Base-by-base conservation (phyloP, 345 rosid genomes). In the Psidium friedrichsthalianum region DNA sequence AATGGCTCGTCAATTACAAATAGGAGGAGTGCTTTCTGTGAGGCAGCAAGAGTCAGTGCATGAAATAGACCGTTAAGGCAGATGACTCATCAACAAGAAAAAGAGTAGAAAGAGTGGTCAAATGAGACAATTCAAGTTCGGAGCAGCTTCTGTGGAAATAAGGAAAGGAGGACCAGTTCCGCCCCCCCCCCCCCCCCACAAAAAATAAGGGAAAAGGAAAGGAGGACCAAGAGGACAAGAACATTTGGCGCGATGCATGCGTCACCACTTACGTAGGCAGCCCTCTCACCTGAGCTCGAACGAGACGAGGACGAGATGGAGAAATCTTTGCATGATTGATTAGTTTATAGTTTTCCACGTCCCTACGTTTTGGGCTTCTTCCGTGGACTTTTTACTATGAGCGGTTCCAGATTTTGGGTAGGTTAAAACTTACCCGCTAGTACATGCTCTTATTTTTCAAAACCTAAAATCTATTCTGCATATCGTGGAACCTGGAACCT, bases 251-350 rank as follows among this genome's bases (percentile, higher is more conserved):
- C 80, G 22, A n/a, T 57, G 80, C 69, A 61, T 44, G 61, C 85
- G 85, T 84, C 85, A 84, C 80, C 80, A 53, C 85, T 56, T 57
- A 84, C 85, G 85, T 32, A 20, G 53, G 80, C 80, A 29, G 12
- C 20, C 42, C 22, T 29, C 42, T 29, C 22, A 15, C 42, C 42
- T 14, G 10, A 27, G 20, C 74, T 61, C 40, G 15, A 27, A 27
- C 20, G 74, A 27, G 74, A 14, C 4, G 69, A 12, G 40, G 10
- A 27, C 40, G 40, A 2, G 21, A 61, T 27, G 74, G 2, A 10
- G 61, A 57, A 25, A 25, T 11, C 29, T 61, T 59, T 14, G 42
- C 74, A 61, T 27, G 42, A 61, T 61, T 61, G 40, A 27, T 61
- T 27, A 27, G 40, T 13, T 27, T 3, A 27, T 59, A 14, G 36